These are phyloP conservation scores for Hericium coralloides DNA, from an alignment of 768 basidiomycete genomes.

Conservation along the genomic window DNA sequence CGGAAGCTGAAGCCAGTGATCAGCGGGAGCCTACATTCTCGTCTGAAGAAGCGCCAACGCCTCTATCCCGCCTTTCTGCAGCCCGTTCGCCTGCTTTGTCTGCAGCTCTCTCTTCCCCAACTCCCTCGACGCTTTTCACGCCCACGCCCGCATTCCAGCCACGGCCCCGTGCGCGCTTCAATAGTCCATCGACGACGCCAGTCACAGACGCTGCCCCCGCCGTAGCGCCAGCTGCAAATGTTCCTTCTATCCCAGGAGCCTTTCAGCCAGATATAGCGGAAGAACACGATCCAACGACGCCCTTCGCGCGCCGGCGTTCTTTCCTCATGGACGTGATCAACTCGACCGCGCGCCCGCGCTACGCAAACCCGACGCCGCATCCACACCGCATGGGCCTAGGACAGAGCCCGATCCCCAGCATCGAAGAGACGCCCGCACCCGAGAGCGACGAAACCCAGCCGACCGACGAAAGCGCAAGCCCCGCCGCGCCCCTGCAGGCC, in stretches of 20 bases:
- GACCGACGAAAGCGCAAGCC: not conserved
- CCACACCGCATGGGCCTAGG: constrained; percentile 24
- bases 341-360: constrained; percentile 67
- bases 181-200: constrained; percentile 27
- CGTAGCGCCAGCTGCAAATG: constrained; percentile 9
- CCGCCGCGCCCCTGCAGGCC: constrained; percentile 31
- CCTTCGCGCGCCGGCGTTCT: constrained; percentile 63
- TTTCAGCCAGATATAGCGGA: constrained; percentile 13
- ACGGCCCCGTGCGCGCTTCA: constrained; percentile 55
- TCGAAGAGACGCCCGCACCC: constrained; percentile 13
- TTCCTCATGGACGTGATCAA: constrained; percentile 82
- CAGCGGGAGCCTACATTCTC: constrained; percentile 59
- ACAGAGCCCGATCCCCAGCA: not conserved
- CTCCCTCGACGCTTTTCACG: constrained; percentile 48
- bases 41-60: constrained; percentile 39
- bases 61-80: constrained; percentile 1
- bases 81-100: constrained; percentile 30
- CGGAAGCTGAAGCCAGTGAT: not conserved
- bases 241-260: constrained; percentile 7
- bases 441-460: not conserved
- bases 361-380: constrained; percentile 58
- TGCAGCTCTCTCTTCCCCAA: constrained; percentile 45
- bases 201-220: constrained; percentile 12
- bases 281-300: constrained; percentile 45
- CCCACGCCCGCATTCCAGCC: constrained; percentile 62